A percentile compares a stretch with the other conserved stretches of the same genome.
Evolutionary conservation across 1,284 basidiomycete species (phyloP).

Genomic region (Moesziomyces antarcticus): DNA sequence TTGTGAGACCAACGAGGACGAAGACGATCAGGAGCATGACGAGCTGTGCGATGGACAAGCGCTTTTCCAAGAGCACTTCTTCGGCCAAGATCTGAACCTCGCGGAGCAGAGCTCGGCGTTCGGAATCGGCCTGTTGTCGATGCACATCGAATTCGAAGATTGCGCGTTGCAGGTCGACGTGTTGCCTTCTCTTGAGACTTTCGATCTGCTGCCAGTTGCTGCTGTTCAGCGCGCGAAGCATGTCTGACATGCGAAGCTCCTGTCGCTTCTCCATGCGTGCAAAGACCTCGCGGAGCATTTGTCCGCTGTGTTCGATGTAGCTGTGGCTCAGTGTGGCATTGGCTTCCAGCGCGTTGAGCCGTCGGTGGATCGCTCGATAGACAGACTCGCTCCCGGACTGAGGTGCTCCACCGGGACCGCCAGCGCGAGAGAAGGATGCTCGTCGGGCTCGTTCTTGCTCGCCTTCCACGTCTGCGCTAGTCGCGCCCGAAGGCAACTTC

Average conservation of each 20-base stretch:
- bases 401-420: background rate
- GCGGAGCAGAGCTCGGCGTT: slow-evolving; percentile 76
- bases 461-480: slow-evolving; percentile 5
- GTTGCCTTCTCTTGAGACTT: slow-evolving; percentile 45
- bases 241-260: slow-evolving; percentile 73
- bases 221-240: slow-evolving; percentile 72
- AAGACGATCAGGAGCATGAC: slow-evolving; percentile 81
- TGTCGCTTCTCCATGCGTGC: slow-evolving; percentile 74
- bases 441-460: slow-evolving; percentile 14
- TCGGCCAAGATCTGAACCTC: slow-evolving; percentile 78
- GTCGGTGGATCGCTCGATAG: slow-evolving; percentile 94
- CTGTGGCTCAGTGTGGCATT: slow-evolving; percentile 87
- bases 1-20: slow-evolving; percentile 83
- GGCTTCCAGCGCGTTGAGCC: slow-evolving; percentile 83
- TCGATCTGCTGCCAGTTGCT: slow-evolving; percentile 71
- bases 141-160: slow-evolving; percentile 79
- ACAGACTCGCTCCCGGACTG: slow-evolving; percentile 76
- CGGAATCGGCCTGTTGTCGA: slow-evolving; percentile 75
- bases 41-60: slow-evolving; percentile 83
- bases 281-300: slow-evolving; percentile 80
- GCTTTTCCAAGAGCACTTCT: slow-evolving; percentile 84
- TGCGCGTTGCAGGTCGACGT: slow-evolving; percentile 75
- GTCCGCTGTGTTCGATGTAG: slow-evolving; percentile 91
- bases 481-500: background rate
- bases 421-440: slow-evolving; percentile 3